A percentile compares a stretch with the other conserved stretches of the same genome.
phyloP scores from a whole-genome alignment of 1,284 basidiomycete genomes.

The Inonotus obliquus region DNA sequence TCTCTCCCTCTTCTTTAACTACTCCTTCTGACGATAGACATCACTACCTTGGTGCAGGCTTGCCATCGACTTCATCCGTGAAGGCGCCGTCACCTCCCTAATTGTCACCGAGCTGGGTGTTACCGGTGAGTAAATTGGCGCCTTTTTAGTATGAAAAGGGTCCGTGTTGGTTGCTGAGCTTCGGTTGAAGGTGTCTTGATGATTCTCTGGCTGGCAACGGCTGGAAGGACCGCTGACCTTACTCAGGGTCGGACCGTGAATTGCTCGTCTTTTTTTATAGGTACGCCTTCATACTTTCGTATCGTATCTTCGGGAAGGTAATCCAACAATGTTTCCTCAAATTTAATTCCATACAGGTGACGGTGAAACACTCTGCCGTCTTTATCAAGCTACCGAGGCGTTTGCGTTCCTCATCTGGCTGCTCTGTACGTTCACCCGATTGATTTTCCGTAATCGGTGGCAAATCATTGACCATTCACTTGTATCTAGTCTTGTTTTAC shows the following conservation, averaged over 20 bases:
- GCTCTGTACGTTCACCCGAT: conserved; percentile 33
- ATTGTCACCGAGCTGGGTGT: conserved; percentile 40
- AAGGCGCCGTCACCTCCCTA: conserved; percentile 40
- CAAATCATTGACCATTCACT: not conserved
- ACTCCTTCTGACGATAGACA: not conserved
- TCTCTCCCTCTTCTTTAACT: not conserved
- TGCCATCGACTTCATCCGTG: conserved; percentile 36
- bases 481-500: conserved; percentile 18
- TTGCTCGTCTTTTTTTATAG: conserved; percentile 15
- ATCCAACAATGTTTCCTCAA: not conserved
- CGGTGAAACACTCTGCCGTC: conserved; percentile 31
- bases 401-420: conserved; percentile 52
- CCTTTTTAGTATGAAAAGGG: not conserved
- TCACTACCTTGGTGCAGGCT: conserved; percentile 28
- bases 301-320: not conserved
- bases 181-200: conserved; percentile 44
- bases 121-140: conserved; percentile 32
- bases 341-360: not conserved
- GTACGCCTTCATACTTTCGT: not conserved
- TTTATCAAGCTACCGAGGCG: conserved; percentile 43
- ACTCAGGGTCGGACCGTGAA: conserved; percentile 17
- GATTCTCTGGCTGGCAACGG: conserved; percentile 54
- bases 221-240: conserved; percentile 32
- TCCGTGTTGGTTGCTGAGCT: not conserved
- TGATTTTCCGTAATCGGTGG: not conserved